These are phyloP conservation scores for Podospora sp. DNA, from an alignment of 495 filamentous ascomycete species.

Conservation along the genomic window DNA sequence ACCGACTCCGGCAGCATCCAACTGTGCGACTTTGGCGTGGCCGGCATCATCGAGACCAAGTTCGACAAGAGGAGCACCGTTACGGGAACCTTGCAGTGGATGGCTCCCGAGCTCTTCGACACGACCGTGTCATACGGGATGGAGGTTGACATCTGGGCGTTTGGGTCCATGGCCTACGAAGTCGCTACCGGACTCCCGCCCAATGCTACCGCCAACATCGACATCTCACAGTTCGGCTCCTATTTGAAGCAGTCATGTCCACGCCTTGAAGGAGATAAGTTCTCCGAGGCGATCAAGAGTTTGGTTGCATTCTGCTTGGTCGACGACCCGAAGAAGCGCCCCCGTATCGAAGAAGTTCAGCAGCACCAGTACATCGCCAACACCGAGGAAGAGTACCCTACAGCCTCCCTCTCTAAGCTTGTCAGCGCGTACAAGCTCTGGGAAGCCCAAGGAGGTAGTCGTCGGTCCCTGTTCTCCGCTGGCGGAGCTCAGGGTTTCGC, in stretches of 20 bases:
- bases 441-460: constrained; percentile 21
- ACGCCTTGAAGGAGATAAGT: constrained; percentile 20
- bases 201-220: constrained; percentile 19
- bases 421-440: constrained; percentile 23
- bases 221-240: constrained; percentile 20
- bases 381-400: constrained; percentile 18
- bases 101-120: constrained; percentile 27
- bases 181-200: constrained; percentile 22
- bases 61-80: constrained; percentile 27
- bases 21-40: constrained; percentile 26
- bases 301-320: constrained; percentile 23
- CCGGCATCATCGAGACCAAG: constrained; percentile 26
- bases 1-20: constrained; percentile 24
- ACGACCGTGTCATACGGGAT: constrained; percentile 22
- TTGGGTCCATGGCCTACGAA: constrained; percentile 27
- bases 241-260: constrained; percentile 21
- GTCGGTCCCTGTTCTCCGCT: constrained; percentile 23
- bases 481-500: constrained; percentile 22
- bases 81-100: constrained; percentile 25
- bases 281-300: constrained; percentile 18
- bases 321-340: constrained; percentile 20
- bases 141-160: constrained; percentile 27
- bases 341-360: constrained; percentile 20
- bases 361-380: constrained; percentile 20
- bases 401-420: constrained; percentile 19